Base-by-base conservation (phyloP, 805 yeast species). In the Cyberlindnera meyerae region DNA sequence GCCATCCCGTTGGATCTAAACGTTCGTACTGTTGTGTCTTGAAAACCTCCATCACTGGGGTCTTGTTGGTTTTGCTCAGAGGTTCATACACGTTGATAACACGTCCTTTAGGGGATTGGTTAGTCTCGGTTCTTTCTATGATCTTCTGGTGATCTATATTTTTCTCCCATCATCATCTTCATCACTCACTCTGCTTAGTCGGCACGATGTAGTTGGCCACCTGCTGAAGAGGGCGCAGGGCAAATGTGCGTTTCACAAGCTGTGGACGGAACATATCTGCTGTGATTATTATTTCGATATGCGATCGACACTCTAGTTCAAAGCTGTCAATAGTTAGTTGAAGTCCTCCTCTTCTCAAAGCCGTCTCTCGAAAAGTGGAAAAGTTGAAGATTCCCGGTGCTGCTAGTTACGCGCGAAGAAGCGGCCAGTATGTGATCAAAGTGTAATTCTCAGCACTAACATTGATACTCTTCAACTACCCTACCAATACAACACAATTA, bases 1-100 rank as follows among this genome's bases (percentile, higher is more conserved):
- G 82, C 63, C 69, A 64, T 5, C 90, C 93, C 4, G 73, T 64
- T 13, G 87, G 82, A 57, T 89, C 97, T 43, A 82, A 72, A 25
- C 40, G 39, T 25, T 36, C 40, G 17, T 18, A 27, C 20, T 36
- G 38, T 14, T 36, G 34, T n/a, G 27, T 4, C 27, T 33, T 36
- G 82, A 71, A 46, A 75, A 30, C 13, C 11, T 42, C 44, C 15
- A 41, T 34, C 12, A 45, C 47, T 7, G 30, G 39, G 17, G 30
- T 31, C 35, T 47, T 48, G 11, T 32, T 32, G 8, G 11, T 24
- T n/a, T 26, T 30, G 11, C 29, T 33, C 11, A 52, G 34, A 13
- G 57, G 55, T n/a, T 42, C 41, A 20, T 44, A 52, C 4, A 44
- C 57, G 20, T 42, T 45, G 28, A 52, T 48, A 7, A 39, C 40